Conservation (phyloP, 2,329 filamentous ascomycete genomes). For the Fusarium dimerum region DNA sequence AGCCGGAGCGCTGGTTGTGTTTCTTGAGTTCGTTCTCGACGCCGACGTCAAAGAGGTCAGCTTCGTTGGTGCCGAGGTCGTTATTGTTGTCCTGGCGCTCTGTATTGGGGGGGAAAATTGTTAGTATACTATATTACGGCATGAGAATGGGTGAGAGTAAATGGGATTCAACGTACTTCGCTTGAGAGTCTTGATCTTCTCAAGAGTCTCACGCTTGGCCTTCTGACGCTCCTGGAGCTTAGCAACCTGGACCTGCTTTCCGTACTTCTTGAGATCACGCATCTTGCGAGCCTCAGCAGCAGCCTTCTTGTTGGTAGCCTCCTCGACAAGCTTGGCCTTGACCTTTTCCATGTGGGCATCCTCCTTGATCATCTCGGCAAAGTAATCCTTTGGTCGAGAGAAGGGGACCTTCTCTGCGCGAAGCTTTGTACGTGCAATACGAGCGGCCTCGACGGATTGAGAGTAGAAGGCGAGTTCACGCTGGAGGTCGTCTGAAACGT, state of each 20-base stretch:
- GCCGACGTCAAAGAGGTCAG: conserved; percentile 88
- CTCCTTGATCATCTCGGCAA: conserved; percentile 98
- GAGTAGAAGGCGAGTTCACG: conserved; percentile 93
- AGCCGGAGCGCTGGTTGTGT: conserved; percentile 39
- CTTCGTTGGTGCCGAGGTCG: conserved; percentile 69
- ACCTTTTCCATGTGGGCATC: conserved; percentile 98
- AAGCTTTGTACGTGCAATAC: conserved; percentile 70
- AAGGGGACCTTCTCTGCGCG: conserved; percentile 84
- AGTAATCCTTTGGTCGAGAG: conserved; percentile 89
- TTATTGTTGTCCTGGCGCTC: conserved; percentile 75
- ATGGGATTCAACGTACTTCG: conserved; percentile 68
- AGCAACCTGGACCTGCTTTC: conserved; percentile 95
- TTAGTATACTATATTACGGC: conserved; percentile 11
- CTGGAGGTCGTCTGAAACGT: conserved; percentile 87
- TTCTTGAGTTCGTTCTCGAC: conserved; percentile 66
- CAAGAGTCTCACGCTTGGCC: conserved; percentile 87
- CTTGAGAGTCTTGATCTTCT: conserved; percentile 95
- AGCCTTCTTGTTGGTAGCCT: conserved; percentile 90
- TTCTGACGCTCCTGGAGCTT: conserved; percentile 94
- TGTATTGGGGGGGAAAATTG: conserved; percentile 39
- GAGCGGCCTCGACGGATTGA: conserved; percentile 79
- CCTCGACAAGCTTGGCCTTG: conserved; percentile 88
- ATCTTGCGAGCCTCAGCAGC: conserved; percentile 87
- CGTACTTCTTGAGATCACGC: conserved; percentile 97
- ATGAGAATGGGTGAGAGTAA: conserved; percentile 19